Conservation (phyloP, 2,329 filamentous ascomycete genomes). For the Trichoderma breve region DNA sequence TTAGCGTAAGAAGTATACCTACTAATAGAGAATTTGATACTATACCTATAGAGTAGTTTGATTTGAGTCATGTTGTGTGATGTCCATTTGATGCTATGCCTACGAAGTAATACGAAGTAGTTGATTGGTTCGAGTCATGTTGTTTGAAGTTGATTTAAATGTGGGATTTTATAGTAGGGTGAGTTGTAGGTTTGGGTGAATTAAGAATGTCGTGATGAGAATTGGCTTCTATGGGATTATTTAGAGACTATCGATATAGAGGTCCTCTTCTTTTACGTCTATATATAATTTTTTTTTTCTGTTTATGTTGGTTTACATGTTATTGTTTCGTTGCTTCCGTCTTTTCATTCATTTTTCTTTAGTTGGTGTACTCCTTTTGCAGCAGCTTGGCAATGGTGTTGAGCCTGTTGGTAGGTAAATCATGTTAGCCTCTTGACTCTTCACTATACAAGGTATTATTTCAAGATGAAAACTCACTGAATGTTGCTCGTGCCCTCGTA, state of each 20-base stretch:
- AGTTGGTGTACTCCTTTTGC: constrained; percentile 59
- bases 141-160: not conserved
- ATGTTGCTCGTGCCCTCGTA: constrained; percentile 89
- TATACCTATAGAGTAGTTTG: not conserved
- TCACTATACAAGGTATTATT: not conserved
- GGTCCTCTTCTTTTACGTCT: not conserved
- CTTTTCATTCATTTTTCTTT: constrained; percentile 26
- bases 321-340: not conserved
- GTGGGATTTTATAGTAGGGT: not conserved
- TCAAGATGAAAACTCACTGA: constrained; percentile 46
- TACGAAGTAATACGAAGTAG: not conserved
- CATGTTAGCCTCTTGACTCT: not conserved
- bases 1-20: constrained; percentile 19
- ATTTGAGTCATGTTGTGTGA: not conserved
- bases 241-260: constrained; percentile 6
- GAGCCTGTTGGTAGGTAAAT: constrained; percentile 38
- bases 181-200: not conserved
- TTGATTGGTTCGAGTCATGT: not conserved
- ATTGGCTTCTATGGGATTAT: constrained; percentile 8
- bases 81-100: not conserved
- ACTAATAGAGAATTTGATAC: constrained; percentile 22
- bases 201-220: not conserved
- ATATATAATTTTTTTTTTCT: constrained; percentile 9
- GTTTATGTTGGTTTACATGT: not conserved
- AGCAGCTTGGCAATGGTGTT: constrained; percentile 63